phyloP scores from a whole-genome alignment of 2,329 filamentous ascomycete genomes.

The Ophiostoma triangulosporum region DNA sequence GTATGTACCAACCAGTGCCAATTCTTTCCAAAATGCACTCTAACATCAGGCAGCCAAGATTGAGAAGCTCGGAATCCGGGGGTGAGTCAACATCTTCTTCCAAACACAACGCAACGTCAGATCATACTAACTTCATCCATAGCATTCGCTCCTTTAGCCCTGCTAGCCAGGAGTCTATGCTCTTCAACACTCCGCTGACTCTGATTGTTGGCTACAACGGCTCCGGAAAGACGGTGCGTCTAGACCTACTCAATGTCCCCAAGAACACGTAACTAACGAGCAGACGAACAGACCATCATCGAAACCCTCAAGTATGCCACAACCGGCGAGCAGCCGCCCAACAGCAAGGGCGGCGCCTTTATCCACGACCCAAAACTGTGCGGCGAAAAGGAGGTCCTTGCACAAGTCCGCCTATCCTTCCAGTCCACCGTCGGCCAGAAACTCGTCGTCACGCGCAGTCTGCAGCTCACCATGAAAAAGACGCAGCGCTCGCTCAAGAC shows the following conservation, averaged over 20 bases:
- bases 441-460: slow-evolving; percentile 70
- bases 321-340: slow-evolving; percentile 83
- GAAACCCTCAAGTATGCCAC: slow-evolving; percentile 98
- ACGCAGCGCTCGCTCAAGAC: slow-evolving; percentile 64
- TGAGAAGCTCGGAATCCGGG: slow-evolving; percentile 17
- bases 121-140: not conserved
- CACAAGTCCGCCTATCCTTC: slow-evolving; percentile 85
- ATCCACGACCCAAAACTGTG: slow-evolving; percentile 92
- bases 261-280: not conserved
- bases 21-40: not conserved
- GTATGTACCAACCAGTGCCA: not conserved
- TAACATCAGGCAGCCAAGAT: slow-evolving; percentile 14
- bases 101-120: not conserved
- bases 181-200: slow-evolving; percentile 82
- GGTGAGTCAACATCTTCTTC: slow-evolving; percentile 6
- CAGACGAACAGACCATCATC: slow-evolving; percentile 61
- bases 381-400: slow-evolving; percentile 77
- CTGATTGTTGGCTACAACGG: slow-evolving; percentile 96
- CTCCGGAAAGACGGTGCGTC: slow-evolving; percentile 66
- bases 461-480: slow-evolving; percentile 83
- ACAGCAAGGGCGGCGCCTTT: slow-evolving; percentile 81
- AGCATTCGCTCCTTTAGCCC: slow-evolving; percentile 69
- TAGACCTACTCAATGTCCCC: no score
- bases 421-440: slow-evolving; percentile 61
- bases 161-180: slow-evolving; percentile 58